A percentile compares a stretch with the other conserved stretches of the same genome.
phyloP scores from a whole-genome alignment of 2,329 filamentous ascomycete species.

The Scedosporium dehoogii region DNA sequence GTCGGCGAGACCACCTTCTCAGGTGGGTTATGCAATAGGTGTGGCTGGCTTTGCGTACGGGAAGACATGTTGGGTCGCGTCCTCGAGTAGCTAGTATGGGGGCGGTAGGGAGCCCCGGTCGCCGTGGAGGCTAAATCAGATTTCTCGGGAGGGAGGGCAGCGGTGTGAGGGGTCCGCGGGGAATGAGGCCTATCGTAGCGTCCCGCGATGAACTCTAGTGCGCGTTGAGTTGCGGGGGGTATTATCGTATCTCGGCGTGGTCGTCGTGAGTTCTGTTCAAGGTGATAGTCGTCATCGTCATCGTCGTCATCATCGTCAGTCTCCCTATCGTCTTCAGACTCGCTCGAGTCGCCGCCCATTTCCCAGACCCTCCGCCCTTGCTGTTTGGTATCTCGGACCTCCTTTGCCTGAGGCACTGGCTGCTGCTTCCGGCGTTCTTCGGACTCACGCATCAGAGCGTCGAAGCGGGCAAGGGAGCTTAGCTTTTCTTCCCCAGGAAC shows the following conservation, averaged over 20 bases:
- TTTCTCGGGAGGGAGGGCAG: constrained; percentile 10
- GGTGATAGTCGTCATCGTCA: constrained; percentile 20
- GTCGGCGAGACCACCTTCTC: not conserved
- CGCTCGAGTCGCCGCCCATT: constrained; percentile 37
- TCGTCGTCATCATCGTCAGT: constrained; percentile 33
- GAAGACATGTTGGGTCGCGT: constrained; percentile 9
- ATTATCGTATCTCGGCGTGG: constrained; percentile 24
- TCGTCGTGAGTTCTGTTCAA: constrained; percentile 12
- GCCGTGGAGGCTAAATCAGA: constrained; percentile 12
- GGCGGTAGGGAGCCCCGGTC: constrained; percentile 25
- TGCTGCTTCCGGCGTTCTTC: constrained; percentile 39
- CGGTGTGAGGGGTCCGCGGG: constrained; percentile 21
- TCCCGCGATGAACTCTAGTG: constrained; percentile 39
- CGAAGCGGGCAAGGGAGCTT: constrained; percentile 55
- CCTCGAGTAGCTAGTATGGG: constrained; percentile 40
- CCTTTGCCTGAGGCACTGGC: constrained; percentile 19
- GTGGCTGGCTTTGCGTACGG: constrained; percentile 10
- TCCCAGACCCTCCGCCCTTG: constrained; percentile 12
- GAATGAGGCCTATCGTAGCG: constrained; percentile 24
- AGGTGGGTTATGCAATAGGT: constrained; percentile 9
- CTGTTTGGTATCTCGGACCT: constrained; percentile 16
- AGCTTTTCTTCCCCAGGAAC: constrained; percentile 51
- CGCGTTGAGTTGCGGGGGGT: constrained; percentile 35
- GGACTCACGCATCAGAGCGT: constrained; percentile 53
- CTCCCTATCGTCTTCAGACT: constrained; percentile 17